These are phyloP conservation scores for Narthecium ossifragum DNA, from an alignment of 106 monocot species.

Conservation along the genomic window DNA sequence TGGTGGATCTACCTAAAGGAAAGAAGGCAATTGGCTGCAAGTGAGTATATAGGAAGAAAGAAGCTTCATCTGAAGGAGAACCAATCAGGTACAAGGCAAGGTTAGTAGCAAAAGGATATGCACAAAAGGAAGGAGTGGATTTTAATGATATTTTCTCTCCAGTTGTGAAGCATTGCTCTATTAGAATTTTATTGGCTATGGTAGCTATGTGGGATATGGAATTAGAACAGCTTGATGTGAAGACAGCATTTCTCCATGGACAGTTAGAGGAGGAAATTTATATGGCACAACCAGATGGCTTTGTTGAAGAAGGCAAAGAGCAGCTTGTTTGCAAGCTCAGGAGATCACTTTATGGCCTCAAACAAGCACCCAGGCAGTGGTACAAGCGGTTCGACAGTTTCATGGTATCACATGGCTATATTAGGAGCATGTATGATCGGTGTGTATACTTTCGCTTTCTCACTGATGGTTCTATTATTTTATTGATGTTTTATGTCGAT, in stretches of 20 bases:
- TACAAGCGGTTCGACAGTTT: conserved; percentile 8
- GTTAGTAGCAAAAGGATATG: conserved; percentile 2
- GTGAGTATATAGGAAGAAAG: background rate
- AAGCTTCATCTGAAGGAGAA: background rate
- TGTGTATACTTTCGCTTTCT: background rate
- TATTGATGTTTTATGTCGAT: background rate
- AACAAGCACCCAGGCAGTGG: conserved; percentile 1
- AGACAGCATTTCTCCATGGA: conserved; percentile 13
- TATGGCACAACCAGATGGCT: conserved; percentile 9
- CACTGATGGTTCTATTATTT: background rate
- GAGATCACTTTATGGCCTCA: conserved; percentile 7
- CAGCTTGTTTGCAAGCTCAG: conserved; percentile 3
- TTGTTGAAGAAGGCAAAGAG: background rate
- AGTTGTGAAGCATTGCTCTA: background rate
- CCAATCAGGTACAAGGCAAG: background rate
- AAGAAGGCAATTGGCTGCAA: background rate
- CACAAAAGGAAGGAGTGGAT: conserved; percentile 1
- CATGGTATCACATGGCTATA: background rate
- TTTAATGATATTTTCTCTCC: conserved; percentile 4
- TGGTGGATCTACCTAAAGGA: background rate
- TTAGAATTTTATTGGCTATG: background rate
- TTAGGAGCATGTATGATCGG: background rate
- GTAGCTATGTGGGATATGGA: background rate
- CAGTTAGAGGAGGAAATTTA: conserved; percentile 5
- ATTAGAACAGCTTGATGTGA: conserved; percentile 8